These are phyloP conservation scores for Zygosaccharomyces sapae DNA, from an alignment of 1,139 yeast species.

Conservation along the genomic window DNA sequence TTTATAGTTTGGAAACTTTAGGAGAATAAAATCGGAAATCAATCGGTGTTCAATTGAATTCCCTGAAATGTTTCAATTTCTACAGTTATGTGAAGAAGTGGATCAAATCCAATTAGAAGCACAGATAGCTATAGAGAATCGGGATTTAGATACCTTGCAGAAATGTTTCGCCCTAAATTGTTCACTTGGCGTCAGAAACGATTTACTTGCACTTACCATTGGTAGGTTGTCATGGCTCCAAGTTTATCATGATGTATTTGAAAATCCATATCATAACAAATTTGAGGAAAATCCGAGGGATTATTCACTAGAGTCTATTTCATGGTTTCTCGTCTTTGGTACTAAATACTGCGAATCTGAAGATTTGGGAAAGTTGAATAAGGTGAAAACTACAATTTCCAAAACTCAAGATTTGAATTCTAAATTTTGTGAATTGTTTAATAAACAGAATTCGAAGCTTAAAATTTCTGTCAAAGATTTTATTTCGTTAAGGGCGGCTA, in stretches of 20 bases:
- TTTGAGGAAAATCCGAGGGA: slow-evolving; percentile 31
- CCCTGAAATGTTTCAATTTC: slow-evolving; percentile 14
- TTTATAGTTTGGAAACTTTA: slow-evolving; percentile 5
- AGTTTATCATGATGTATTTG: slow-evolving; percentile 15
- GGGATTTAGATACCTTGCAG: slow-evolving; percentile 9
- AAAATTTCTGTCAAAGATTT: slow-evolving; percentile 24
- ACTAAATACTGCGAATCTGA: slow-evolving; percentile 16
- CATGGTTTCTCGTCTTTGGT: slow-evolving; percentile 21
- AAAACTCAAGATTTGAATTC: slow-evolving; percentile 20
- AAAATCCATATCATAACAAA: slow-evolving; percentile 33
- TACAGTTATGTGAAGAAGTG: slow-evolving; percentile 6
- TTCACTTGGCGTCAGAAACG: slow-evolving; percentile 12
- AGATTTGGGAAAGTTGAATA: slow-evolving; percentile 16
- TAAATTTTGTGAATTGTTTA: slow-evolving; percentile 24
- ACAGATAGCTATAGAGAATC: slow-evolving; percentile 4
- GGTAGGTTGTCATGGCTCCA: slow-evolving; percentile 22
- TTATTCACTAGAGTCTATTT: slow-evolving; percentile 37
- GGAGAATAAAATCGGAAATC: slow-evolving; percentile 8
- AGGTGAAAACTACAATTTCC: slow-evolving; percentile 17
- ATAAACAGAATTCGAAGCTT: slow-evolving; percentile 33
- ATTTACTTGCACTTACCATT: slow-evolving; percentile 13
- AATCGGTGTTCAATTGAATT: slow-evolving; percentile 14
- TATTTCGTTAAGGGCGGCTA: slow-evolving; percentile 17
- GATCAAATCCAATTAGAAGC: slow-evolving; percentile 12
- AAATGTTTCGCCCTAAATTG: slow-evolving; percentile 12